These are phyloP conservation scores for Beta vulgaris DNA, from an alignment of 148 eudicot species.

Conservation along the genomic window DNA sequence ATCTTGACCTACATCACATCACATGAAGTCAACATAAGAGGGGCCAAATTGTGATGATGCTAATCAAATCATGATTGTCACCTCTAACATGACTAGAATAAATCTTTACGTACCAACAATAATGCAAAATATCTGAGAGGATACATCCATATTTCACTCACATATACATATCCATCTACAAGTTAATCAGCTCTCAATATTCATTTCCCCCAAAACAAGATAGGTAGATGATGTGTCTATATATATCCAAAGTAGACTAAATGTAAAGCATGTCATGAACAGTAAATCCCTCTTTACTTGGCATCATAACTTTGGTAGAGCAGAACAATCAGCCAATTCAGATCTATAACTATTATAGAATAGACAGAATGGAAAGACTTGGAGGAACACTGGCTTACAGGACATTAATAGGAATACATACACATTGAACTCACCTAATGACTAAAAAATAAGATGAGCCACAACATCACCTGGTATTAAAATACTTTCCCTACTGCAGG, in stretches of 20 bases:
- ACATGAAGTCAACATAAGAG: background rate
- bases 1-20: slow-evolving; percentile 65
- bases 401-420: background rate
- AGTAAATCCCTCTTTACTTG: background rate
- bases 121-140: background rate
- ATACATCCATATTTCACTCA: background rate
- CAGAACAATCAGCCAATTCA: background rate
- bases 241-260: background rate
- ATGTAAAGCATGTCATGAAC: background rate
- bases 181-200: background rate
- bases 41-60: slow-evolving; percentile 1
- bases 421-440: background rate
- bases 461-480: background rate
- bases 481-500: background rate
- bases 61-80: slow-evolving; percentile 1
- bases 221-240: background rate
- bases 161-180: background rate
- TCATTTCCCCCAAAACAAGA: background rate
- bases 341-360: background rate
- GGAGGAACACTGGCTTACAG: background rate
- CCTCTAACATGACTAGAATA: background rate
- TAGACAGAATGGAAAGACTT: background rate
- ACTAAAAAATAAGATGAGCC: background rate
- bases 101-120: background rate
- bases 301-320: background rate